Evolutionary conservation across 768 basidiomycete species (phyloP), one percentile per base, ranked within the genome.

Genomic region (Punctularia strigosozonata): DNA sequence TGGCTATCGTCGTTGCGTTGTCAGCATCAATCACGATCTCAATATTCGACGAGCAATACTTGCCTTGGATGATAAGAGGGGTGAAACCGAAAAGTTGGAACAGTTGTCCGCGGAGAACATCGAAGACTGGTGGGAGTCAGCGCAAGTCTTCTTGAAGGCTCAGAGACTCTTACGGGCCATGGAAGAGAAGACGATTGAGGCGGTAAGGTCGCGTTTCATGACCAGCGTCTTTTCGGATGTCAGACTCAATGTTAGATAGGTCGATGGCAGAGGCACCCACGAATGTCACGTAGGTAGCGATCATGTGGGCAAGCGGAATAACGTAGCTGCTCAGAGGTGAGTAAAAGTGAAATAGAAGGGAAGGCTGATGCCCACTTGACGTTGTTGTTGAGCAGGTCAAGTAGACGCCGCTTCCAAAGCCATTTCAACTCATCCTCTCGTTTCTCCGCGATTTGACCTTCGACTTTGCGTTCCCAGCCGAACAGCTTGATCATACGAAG

Each of bases 401-500:
- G 44, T 37, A 66, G 36, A 42, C 59, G 52, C 34, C 60, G 50
- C 39, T 53, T 53, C 49, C 52, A 57, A 43, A 65, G 52, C 24
- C 51, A 52, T 4, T 43, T 39, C 26, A 70, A 48, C 48, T 70
- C 68, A 5, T 52, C 50, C 26, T 62, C 63, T 36, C 68, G 56
- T 46, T 63, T 64, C 32, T 50, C 49, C 1, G 39, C 44, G 18
- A 50, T n/a, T n/a, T 39, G 40, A n/a, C 19, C 63, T 14, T 62
- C 40, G 34, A 66, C 64, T 45, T 67, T 68, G 8, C 62, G 57
- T 48, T 77, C 68, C 69, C 81, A 71, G 6, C 67, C 81, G 47
- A 85, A 82, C 30, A 83, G 58, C 55, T 84, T 83, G 50, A 81
- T 62, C 73, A 81, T 80, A 14, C 78, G 67, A 12, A 79, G 54